Conservation (phyloP, 768 basidiomycete species). For the Sporobolomyces roseus region DNA sequence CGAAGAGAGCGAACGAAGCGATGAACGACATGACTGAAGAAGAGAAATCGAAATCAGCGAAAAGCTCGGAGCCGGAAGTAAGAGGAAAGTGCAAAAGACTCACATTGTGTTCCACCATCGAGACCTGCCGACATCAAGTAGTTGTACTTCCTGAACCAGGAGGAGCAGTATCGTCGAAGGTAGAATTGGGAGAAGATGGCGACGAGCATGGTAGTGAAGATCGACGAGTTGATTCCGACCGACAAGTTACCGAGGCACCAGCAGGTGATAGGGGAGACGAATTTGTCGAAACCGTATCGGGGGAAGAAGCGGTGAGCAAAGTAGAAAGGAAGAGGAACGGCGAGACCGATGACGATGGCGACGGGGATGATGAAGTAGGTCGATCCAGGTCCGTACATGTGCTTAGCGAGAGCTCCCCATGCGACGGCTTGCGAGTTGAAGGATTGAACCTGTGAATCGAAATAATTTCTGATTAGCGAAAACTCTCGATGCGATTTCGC, state of each 20-base stretch:
- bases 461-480: constrained; percentile 54
- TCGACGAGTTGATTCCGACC: constrained; percentile 59
- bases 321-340: constrained; percentile 59
- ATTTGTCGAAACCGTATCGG: constrained; percentile 53
- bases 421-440: constrained; percentile 59
- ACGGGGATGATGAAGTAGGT: constrained; percentile 56
- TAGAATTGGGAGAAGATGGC: constrained; percentile 61
- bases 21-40: constrained; percentile 54
- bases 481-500: constrained; percentile 60
- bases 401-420: constrained; percentile 57
- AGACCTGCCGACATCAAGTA: constrained; percentile 58
- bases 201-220: constrained; percentile 55
- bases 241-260: constrained; percentile 56
- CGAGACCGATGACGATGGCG: constrained; percentile 51
- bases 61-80: too few relatives aligned
- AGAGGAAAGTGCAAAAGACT: constrained; percentile 50
- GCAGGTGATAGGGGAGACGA: constrained; percentile 47
- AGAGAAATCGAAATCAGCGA: not conserved
- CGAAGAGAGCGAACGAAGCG: constrained; percentile 62
- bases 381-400: constrained; percentile 12
- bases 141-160: constrained; percentile 57
- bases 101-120: constrained; percentile 58
- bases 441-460: constrained; percentile 52
- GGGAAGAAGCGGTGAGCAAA: constrained; percentile 54
- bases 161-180: constrained; percentile 57